Base-by-base conservation (phyloP, 2,329 filamentous ascomycete species). In the Leptographium radiaticola region DNA sequence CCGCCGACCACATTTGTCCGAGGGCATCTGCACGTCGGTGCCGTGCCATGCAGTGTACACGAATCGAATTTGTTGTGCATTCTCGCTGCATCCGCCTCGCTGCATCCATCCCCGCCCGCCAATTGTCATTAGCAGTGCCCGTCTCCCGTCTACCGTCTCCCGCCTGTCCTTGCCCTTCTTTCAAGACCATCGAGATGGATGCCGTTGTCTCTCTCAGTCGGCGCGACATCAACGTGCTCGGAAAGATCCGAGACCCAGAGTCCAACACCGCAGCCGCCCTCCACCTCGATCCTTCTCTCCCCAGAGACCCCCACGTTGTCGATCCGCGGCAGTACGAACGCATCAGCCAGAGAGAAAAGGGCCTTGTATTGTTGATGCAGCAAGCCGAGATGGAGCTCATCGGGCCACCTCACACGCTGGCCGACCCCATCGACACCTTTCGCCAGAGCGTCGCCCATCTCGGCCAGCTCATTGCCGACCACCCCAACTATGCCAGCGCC, bases 401-500 rank as follows among this genome's bases (percentile, higher is more conserved):
- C 18, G 69, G 71, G 40, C 65, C 69, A 49, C 68, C 63, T 46
- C 64, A 60, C n/a, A 34, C 54, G 1, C 48, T 53, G 15, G 6
- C 39, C 1, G 66, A 74, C 6, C 67, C 73, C 5, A 61, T 72
- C 34, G 61, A 67, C 2, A 70, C 69, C 42, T 83, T 81, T 60
- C 69, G 66, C 31, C 57, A 66, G 39, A 74, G 73, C 52, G 65
- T 82, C 18, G 63, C 65, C 11, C 66, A 70, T 7, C 69, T 90
- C 6, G 72, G 75, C 34, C 63, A 66, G 2, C 71, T 89, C 36
- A 77, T 89, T 43, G 62, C 70, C 2, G 67, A 76, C 30, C 65
- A 80, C 52, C 83, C 86, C 4, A 67, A 70, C 36, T 90, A 90
- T 66, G 84, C 86, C 25, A 87, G 83, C 58, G 84, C 81, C 7